A percentile compares a stretch with the other conserved stretches of the same genome.
These are phyloP conservation scores for Lagerstroemia speciosa DNA, from an alignment of 345 rosid genomes.

Conservation along the genomic window DNA sequence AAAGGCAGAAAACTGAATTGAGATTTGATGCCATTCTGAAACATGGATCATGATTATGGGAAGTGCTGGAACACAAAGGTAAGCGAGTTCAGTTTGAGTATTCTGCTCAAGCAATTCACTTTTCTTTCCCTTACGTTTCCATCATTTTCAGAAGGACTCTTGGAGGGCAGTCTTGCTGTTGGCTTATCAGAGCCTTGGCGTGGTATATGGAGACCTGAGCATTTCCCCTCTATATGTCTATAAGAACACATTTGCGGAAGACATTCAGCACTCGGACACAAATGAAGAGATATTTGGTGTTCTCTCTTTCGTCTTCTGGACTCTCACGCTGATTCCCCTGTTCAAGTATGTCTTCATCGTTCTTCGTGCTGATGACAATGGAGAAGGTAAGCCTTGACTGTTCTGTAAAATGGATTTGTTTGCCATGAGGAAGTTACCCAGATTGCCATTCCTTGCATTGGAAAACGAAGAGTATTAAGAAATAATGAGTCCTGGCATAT, in stretches of 20 bases:
- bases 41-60: constrained; percentile 12
- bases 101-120: background rate
- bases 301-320: constrained; percentile 20
- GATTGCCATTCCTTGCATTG: background rate
- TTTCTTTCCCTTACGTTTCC: constrained; percentile 1
- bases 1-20: background rate
- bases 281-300: constrained; percentile 20
- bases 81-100: constrained; percentile 1
- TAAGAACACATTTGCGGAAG: constrained; percentile 17
- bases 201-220: constrained; percentile 20
- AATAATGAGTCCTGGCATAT: background rate
- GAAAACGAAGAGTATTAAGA: background rate
- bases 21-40: background rate
- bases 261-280: constrained; percentile 17
- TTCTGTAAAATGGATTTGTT: background rate
- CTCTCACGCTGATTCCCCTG: constrained; percentile 17
- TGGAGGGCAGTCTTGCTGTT: constrained; percentile 12
- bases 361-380: constrained; percentile 19
- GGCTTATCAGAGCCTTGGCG: constrained; percentile 21
- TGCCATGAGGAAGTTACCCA: background rate
- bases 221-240: constrained; percentile 19
- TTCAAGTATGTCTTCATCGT: constrained; percentile 20
- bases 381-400: constrained; percentile 11
- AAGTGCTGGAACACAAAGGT: constrained; percentile 14
- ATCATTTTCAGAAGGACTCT: constrained; percentile 14